phyloP scores from a whole-genome alignment of 2,329 filamentous ascomycete species.

The Beauveria medogensis region DNA sequence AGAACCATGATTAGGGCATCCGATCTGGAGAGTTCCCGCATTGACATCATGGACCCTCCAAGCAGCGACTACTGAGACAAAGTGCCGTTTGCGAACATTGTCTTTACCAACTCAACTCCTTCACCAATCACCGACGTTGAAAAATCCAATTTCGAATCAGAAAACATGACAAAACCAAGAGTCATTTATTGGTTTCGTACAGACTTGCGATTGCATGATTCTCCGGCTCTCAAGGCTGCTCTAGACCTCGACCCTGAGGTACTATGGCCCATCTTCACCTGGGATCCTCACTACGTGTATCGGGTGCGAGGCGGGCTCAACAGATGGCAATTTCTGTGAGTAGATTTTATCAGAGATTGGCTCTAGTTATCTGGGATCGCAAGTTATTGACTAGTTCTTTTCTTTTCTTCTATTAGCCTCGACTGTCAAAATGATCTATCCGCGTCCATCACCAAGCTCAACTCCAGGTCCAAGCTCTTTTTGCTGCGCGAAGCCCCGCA shows the following conservation, averaged over 20 bases:
- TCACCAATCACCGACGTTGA: neutral
- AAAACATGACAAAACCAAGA: conserved; percentile 25
- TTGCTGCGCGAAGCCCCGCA: conserved; percentile 65
- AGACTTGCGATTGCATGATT: conserved; percentile 70
- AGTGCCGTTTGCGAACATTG: neutral
- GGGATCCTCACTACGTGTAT: conserved; percentile 76
- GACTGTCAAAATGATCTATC: conserved; percentile 69
- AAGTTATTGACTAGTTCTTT: neutral
- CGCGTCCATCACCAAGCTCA: conserved; percentile 57
- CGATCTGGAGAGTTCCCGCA: neutral
- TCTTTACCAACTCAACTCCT: neutral
- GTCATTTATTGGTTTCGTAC: conserved; percentile 77
- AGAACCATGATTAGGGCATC: neutral
- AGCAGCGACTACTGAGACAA: neutral
- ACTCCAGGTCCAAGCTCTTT: conserved; percentile 61
- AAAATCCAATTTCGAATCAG: too few species aligned
- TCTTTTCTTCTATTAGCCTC: conserved; percentile 35
- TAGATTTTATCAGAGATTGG: neutral
- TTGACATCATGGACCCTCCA: conserved; percentile 14
- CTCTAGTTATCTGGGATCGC: neutral
- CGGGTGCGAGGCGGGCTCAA: conserved; percentile 61
- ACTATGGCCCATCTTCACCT: conserved; percentile 70
- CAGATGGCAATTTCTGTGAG: conserved; percentile 63
- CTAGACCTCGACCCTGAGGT: conserved; percentile 59
- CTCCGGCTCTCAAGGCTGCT: conserved; percentile 63